Conservation (phyloP, 2,329 filamentous ascomycete genomes). For the Pezicula neosporulosa region DNA sequence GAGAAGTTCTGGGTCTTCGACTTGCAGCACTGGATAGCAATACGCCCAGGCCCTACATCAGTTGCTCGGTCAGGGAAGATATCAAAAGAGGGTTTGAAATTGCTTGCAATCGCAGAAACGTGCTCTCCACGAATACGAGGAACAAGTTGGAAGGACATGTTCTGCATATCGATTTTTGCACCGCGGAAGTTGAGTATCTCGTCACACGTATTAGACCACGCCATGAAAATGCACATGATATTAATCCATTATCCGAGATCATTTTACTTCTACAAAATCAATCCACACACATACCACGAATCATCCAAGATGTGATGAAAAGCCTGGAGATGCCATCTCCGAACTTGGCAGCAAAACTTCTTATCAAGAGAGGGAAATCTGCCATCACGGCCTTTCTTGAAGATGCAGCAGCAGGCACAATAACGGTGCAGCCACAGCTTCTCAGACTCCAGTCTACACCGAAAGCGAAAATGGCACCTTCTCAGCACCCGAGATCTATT, state of each 20-base stretch:
- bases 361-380: slow-evolving; percentile 48
- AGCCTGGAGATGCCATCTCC: slow-evolving; percentile 1
- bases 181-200: slow-evolving; percentile 10
- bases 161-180: slow-evolving; percentile 15
- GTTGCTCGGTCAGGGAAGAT: not conserved
- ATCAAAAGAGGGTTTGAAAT: slow-evolving; percentile 9
- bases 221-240: not conserved
- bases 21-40: not conserved
- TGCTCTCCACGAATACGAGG: not conserved
- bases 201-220: not conserved
- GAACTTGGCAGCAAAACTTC: slow-evolving; percentile 45
- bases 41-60: slow-evolving; percentile 10
- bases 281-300: not conserved
- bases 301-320: slow-evolving; percentile 1
- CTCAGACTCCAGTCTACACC: slow-evolving; percentile 1
- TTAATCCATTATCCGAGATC: not conserved
- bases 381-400: slow-evolving; percentile 13
- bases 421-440: slow-evolving; percentile 1
- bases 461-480: not conserved
- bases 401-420: slow-evolving; percentile 11
- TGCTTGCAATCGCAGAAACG: not conserved
- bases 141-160: not conserved
- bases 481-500: slow-evolving; percentile 1
- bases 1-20: not conserved
- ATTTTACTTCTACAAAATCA: slow-evolving; percentile 4